These are phyloP conservation scores for Pachysandra terminalis DNA, from an alignment of 164 flowering plant species.

Conservation along the genomic window DNA sequence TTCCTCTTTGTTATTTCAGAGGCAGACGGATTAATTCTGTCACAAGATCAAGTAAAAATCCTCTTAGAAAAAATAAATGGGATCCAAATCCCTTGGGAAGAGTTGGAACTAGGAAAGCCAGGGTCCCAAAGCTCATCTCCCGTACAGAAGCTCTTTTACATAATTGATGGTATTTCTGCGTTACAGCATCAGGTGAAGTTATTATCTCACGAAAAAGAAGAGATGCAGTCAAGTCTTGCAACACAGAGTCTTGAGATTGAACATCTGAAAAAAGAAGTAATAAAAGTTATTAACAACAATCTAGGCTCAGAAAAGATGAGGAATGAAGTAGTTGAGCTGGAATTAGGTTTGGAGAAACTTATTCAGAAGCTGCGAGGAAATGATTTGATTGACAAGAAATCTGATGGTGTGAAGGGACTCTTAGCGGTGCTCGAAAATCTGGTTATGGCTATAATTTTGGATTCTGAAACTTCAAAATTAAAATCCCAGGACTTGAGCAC, in stretches of 20 bases:
- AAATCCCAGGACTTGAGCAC: constrained; percentile 51
- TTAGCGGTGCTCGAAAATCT: constrained; percentile 49
- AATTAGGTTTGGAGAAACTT: constrained; percentile 43
- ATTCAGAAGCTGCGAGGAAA: constrained; percentile 50
- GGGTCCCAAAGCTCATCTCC: constrained; percentile 30
- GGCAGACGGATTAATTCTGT: constrained; percentile 32
- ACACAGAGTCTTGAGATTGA: constrained; percentile 44
- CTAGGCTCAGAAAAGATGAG: constrained; percentile 35
- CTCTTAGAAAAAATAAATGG: constrained; percentile 52
- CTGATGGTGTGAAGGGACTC: constrained; percentile 29
- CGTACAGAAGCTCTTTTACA: constrained; percentile 52
- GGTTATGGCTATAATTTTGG: constrained; percentile 36
- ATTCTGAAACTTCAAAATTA: constrained; percentile 55
- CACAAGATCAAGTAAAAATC: constrained; percentile 40
- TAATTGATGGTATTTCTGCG: constrained; percentile 40
- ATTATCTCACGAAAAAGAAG: constrained; percentile 48
- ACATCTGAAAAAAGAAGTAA: constrained; percentile 49
- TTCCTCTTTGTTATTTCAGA: constrained; percentile 36
- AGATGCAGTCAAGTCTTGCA: constrained; percentile 45
- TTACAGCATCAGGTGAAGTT: constrained; percentile 43
- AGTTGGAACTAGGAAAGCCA: constrained; percentile 26
- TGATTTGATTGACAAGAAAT: constrained; percentile 36
- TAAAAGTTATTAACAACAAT: constrained; percentile 21
- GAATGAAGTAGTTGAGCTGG: constrained; percentile 40
- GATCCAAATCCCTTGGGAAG: constrained; percentile 35